Evolutionary conservation across 768 basidiomycete genomes (phyloP).

Genomic region (Trametes cingulata): DNA sequence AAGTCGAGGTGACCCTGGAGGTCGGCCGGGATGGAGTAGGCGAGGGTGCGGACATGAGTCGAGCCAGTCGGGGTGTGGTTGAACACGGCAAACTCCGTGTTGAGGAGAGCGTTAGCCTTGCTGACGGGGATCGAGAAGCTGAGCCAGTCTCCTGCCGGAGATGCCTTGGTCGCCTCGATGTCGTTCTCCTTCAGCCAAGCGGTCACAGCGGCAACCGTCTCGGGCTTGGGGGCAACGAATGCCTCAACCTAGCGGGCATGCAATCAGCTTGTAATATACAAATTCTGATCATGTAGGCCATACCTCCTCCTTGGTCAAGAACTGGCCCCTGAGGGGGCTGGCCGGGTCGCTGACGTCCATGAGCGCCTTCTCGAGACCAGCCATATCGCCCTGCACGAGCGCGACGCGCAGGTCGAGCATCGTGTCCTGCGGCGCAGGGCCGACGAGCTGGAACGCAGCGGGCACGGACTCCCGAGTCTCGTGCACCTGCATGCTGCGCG

Average conservation of each 20-base stretch:
- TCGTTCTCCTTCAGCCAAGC: constrained; percentile 32
- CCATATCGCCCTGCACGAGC: constrained; percentile 38
- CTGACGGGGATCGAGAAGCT: constrained; percentile 33
- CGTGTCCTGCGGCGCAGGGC: constrained; percentile 33
- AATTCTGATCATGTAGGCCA: background rate
- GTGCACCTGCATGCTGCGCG: constrained; percentile 32
- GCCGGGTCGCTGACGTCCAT: constrained; percentile 41
- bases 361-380: constrained; percentile 39
- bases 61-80: constrained; percentile 32
- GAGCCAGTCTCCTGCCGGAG: constrained; percentile 38
- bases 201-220: constrained; percentile 29
- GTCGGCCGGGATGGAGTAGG: constrained; percentile 38
- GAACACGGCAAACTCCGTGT: constrained; percentile 38
- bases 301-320: constrained; percentile 42
- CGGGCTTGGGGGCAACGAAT: constrained; percentile 31
- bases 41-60: constrained; percentile 36
- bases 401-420: constrained; percentile 40
- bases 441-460: constrained; percentile 31
- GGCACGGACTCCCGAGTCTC: constrained; percentile 33
- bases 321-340: constrained; percentile 39
- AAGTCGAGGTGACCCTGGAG: constrained; percentile 34
- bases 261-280: too few species aligned
- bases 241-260: constrained; percentile 25
- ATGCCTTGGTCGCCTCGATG: constrained; percentile 25
- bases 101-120: constrained; percentile 38